These are phyloP conservation scores for Ceriops tagal DNA, from an alignment of 345 rosid species.

Conservation along the genomic window DNA sequence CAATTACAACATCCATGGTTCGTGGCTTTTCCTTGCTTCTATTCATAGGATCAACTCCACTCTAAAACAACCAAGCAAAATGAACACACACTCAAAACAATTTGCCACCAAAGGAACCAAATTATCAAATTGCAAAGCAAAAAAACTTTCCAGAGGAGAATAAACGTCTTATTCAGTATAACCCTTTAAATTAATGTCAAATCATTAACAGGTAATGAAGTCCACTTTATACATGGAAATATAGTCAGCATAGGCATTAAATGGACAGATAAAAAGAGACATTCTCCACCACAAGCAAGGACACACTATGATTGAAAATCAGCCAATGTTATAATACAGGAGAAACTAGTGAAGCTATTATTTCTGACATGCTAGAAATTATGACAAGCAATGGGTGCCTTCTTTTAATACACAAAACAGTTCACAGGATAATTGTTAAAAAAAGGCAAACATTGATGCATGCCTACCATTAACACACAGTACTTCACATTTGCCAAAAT, in stretches of 20 bases:
- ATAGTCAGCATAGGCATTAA: neutral
- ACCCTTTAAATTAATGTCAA: neutral
- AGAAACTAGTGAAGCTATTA: neutral
- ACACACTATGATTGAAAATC: neutral
- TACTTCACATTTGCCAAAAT: neutral
- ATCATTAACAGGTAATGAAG: neutral
- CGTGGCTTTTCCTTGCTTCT: conserved; percentile 82
- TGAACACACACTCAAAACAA: conserved; percentile 1
- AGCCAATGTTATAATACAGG: neutral
- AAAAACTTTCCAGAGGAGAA: neutral
- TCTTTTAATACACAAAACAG: no score
- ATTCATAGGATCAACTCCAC: conserved; percentile 76
- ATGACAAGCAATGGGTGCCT: no score
- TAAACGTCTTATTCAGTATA: conserved; percentile 6
- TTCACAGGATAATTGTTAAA: no score
- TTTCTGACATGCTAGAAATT: neutral
- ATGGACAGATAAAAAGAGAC: neutral
- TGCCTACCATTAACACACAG: neutral
- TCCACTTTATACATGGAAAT: neutral
- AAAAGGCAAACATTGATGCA: neutral
- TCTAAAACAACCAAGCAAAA: conserved; percentile 39
- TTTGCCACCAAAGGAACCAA: neutral
- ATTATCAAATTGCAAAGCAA: neutral
- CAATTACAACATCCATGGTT: conserved; percentile 55
- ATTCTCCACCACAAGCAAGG: neutral